Evolutionary conservation across 805 yeast species (phyloP).

Genomic region (Sungouiella blattae): DNA sequence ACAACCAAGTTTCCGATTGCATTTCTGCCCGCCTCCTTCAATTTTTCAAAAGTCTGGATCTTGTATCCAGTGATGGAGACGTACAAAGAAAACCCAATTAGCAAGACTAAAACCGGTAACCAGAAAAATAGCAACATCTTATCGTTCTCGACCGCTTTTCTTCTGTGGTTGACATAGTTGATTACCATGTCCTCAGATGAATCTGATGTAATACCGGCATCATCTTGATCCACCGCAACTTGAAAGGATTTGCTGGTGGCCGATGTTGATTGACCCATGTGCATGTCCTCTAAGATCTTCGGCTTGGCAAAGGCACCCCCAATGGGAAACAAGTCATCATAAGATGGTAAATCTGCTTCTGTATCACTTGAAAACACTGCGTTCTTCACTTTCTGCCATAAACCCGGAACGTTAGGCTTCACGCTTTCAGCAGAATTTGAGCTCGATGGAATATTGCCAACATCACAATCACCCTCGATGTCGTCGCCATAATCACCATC

Average conservation of each 20-base stretch:
- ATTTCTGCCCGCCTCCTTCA: conserved; percentile 32
- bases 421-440: conserved; percentile 5
- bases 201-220: conserved; percentile 34
- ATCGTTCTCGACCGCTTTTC: conserved; percentile 62
- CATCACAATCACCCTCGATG: conserved; percentile 18
- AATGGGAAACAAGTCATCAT: conserved; percentile 72
- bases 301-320: conserved; percentile 32
- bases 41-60: conserved; percentile 32
- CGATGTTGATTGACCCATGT: too few relatives aligned
- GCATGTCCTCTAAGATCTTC: too few relatives aligned
- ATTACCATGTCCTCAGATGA: conserved; percentile 43
- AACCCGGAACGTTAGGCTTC: conserved; percentile 15
- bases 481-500: conserved; percentile 35
- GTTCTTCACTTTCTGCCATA: conserved; percentile 44
- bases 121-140: conserved; percentile 86
- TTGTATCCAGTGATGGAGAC: conserved; percentile 38
- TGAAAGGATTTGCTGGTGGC: conserved; percentile 2
- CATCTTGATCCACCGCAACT: conserved; percentile 18
- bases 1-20: conserved; percentile 41
- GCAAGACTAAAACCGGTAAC: conserved; percentile 69
- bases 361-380: conserved; percentile 35
- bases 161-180: conserved; percentile 39
- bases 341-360: conserved; percentile 53
- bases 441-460: conserved; percentile 12
- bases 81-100: conserved; percentile 49